Evolutionary conservation across 148 eudicot species (phyloP), one percentile per base, ranked within the genome.

Genomic region (Rheum nobile): DNA sequence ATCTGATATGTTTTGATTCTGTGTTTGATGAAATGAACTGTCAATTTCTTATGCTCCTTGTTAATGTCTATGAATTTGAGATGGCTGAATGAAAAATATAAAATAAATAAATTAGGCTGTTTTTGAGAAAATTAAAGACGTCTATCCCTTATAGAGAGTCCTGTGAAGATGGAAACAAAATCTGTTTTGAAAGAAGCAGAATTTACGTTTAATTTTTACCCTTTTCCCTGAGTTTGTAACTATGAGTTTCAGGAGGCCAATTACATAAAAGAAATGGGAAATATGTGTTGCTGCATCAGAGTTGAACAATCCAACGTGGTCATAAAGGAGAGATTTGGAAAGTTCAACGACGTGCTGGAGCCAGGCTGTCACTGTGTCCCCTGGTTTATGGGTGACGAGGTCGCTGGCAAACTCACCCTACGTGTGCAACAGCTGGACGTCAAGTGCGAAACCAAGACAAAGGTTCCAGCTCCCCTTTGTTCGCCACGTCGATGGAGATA

Each of bases 281-380:
- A 85, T 29, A 11, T 79, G 34, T 74, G 75, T 6, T 74, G 88
- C 69, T 85, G 85, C 48, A 24, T 85, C 6, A 79, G 74, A 79
- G 85, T 85, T n/a, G 82, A 80, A 19, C 84, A 85, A 70, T 85
- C 88, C 26, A 80, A 80, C 17, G 84, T 85, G 3, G 85, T 82
- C 26, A 77, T 85, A 0, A 83, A 85, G 75, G 88, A 80, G 74
- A 76, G 74, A 29, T 85, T 85, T 39, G 88, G 88, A 8, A 85
- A 77, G 73, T 83, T 44, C 74, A 74, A 75, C 4, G 85, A 80
- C 12, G 84, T 83, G 24, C 80, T 85, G 3, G 80, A 80, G 73
- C 88, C 88, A 54, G 88, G 85, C 14, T 85, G 84, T 74, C 88
- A 83, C 48, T 85, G 74, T 72, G 74, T 85, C 35, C 88, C 85